These are phyloP conservation scores for Pseudocercospora fijiensis DNA, from an alignment of 2,329 filamentous ascomycete species.

Conservation along the genomic window DNA sequence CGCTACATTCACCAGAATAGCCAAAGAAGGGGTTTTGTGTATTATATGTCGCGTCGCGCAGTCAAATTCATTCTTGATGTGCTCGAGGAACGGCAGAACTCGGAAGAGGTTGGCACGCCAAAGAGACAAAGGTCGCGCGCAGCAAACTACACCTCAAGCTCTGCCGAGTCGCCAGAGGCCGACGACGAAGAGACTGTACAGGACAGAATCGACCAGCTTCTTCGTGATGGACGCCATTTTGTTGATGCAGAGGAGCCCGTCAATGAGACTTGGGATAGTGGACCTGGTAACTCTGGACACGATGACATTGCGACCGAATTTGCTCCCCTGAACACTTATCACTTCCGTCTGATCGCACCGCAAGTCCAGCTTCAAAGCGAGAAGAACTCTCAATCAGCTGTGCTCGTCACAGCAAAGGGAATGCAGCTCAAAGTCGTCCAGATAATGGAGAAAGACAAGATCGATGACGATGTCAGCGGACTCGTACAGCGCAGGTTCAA, in stretches of 20 bases:
- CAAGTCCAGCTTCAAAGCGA: constrained; percentile 98
- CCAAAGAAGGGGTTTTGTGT: constrained; percentile 92
- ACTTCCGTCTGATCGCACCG: constrained; percentile 89
- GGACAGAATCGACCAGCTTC: constrained; percentile 79
- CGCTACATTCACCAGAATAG: constrained; percentile 97
- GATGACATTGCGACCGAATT: constrained; percentile 85
- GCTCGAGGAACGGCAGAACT: constrained; percentile 86
- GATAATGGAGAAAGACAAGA: constrained; percentile 93
- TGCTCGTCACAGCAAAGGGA: constrained; percentile 91
- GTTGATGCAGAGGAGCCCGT: constrained; percentile 67
- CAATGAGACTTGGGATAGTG: constrained; percentile 44
- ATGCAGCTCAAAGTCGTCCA: constrained; percentile 98
- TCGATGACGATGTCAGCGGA: constrained; percentile 90
- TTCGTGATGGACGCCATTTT: constrained; percentile 80
- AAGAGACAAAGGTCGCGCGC: constrained; percentile 30
- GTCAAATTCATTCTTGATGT: constrained; percentile 99
- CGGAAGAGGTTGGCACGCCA: constrained; percentile 48
- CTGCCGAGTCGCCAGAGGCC: constrained; percentile 49
- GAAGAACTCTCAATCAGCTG: constrained; percentile 95
- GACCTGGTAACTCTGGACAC: constrained; percentile 38
- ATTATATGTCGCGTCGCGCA: constrained; percentile 92
- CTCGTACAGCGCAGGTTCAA: constrained; percentile 92
- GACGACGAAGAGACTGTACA: constrained; percentile 69
- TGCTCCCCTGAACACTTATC: constrained; percentile 86
- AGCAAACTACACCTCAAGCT: constrained; percentile 34